phyloP scores from a whole-genome alignment of 2,329 filamentous ascomycete genomes.

The Colletotrichum navitas region DNA sequence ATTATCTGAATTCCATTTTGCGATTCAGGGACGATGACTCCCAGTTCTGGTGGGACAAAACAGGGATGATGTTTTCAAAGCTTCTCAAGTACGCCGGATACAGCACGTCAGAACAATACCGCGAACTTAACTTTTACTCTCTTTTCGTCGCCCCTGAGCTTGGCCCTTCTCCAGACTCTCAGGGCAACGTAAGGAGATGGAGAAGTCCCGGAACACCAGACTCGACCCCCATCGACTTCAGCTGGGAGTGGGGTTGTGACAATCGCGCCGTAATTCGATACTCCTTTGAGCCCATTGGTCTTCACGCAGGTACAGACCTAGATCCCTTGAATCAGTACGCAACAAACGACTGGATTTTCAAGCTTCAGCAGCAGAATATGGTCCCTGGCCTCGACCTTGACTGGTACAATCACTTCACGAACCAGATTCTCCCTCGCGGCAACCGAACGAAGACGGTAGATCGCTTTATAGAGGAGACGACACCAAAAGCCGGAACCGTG shows the following conservation, averaged over 20 bases:
- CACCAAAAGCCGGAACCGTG: conserved; percentile 33
- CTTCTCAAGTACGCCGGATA: conserved; percentile 37
- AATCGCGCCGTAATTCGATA: conserved; percentile 27
- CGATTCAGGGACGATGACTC: conserved; percentile 38
- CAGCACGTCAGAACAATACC: conserved; percentile 36
- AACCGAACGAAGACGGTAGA: conserved; percentile 29
- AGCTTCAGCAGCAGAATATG: conserved; percentile 27
- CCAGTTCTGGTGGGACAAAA: conserved; percentile 39
- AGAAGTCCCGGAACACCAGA: conserved; percentile 35
- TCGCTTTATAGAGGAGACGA: conserved; percentile 35
- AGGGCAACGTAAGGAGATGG: conserved; percentile 36
- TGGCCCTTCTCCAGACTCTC: conserved; percentile 33
- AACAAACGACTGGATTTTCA: conserved; percentile 38
- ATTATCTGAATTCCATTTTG: conserved; percentile 37
- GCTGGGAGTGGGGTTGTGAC: conserved; percentile 36
- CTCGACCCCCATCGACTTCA: conserved; percentile 39
- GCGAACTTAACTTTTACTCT: conserved; percentile 39
- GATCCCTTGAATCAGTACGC: conserved; percentile 38
- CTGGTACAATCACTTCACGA: conserved; percentile 38
- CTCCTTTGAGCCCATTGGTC: conserved; percentile 36
- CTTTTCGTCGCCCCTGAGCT: conserved; percentile 39
- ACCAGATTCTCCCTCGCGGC: conserved; percentile 26
- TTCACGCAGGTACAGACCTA: conserved; percentile 30
- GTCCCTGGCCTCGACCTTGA: conserved; percentile 35
- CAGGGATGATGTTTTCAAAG: conserved; percentile 37